These are phyloP conservation scores for Pseudocercospora musae DNA, from an alignment of 2,329 filamentous ascomycete genomes.

Conservation along the genomic window DNA sequence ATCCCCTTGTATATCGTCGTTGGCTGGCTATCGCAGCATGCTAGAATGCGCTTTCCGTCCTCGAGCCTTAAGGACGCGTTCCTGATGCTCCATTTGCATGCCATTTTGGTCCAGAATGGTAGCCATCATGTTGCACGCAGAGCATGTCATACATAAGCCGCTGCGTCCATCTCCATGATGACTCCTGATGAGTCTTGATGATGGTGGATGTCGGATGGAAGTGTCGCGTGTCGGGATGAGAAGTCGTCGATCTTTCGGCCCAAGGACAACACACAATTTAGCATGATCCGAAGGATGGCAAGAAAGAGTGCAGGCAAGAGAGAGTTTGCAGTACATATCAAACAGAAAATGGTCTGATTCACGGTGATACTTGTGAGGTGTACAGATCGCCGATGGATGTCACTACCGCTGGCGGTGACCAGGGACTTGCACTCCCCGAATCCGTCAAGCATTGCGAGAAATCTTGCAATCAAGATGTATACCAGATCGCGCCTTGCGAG, in stretches of 20 bases:
- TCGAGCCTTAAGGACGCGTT: conserved; percentile 6
- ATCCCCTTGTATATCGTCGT: conserved; percentile 1
- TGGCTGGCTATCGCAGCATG: background rate
- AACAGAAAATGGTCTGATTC: background rate
- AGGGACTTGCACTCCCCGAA: background rate
- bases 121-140: background rate
- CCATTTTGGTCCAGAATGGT: background rate
- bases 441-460: background rate
- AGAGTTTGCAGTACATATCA: background rate
- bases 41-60: conserved; percentile 12
- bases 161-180: background rate
- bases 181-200: background rate
- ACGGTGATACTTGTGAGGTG: background rate
- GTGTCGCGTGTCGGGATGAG: background rate
- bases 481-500: background rate
- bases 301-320: background rate
- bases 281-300: background rate
- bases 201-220: background rate
- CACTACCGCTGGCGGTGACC: background rate
- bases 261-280: background rate
- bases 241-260: background rate
- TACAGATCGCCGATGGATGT: background rate
- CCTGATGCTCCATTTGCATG: conserved; percentile 2
- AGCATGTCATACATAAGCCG: too few relatives aligned
- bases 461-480: background rate